phyloP scores from a whole-genome alignment of 2,329 filamentous ascomycete genomes.

The Diplodia corticola region DNA sequence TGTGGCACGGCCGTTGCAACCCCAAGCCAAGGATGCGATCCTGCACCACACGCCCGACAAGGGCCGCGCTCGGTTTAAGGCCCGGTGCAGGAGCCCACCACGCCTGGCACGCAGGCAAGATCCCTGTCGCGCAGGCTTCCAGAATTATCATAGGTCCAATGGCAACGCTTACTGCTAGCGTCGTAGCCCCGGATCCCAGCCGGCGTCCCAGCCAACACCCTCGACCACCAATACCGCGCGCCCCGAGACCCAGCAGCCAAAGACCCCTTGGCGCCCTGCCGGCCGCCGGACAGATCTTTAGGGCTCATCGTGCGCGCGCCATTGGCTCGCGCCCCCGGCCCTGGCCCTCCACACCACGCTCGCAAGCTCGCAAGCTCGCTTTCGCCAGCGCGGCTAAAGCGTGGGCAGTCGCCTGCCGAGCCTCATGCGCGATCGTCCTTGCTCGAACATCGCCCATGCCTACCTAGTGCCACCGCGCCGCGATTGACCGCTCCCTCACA shows the following conservation, averaged over 20 bases:
- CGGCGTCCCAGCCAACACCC: conserved; percentile 11
- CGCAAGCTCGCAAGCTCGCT: conserved; percentile 4
- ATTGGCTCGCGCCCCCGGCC: conserved; percentile 14
- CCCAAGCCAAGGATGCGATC: conserved; percentile 21
- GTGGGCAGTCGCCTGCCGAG: conserved; percentile 21
- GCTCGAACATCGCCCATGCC: conserved; percentile 21
- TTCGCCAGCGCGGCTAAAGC: conserved; percentile 20
- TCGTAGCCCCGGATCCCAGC: conserved; percentile 18
- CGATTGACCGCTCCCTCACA: conserved; percentile 23
- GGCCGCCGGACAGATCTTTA: conserved; percentile 21
- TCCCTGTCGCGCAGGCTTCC: conserved; percentile 12
- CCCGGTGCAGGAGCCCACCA: not conserved
- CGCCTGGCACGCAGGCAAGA: conserved; percentile 8
- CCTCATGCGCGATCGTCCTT: conserved; percentile 24
- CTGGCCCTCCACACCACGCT: conserved; percentile 10
- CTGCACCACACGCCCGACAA: conserved; percentile 20
- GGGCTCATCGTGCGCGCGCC: conserved; percentile 14
- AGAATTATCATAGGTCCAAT: conserved; percentile 13
- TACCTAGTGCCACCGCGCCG: conserved; percentile 21
- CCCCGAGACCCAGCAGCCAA: conserved; percentile 16
- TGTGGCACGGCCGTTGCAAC: conserved; percentile 23
- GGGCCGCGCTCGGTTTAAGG: conserved; percentile 19
- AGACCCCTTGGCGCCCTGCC: conserved; percentile 10
- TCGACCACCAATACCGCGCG: conserved; percentile 10
- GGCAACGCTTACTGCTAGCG: not conserved